Base-by-base conservation (phyloP, 345 rosid species). In the Citrus reticulata region DNA sequence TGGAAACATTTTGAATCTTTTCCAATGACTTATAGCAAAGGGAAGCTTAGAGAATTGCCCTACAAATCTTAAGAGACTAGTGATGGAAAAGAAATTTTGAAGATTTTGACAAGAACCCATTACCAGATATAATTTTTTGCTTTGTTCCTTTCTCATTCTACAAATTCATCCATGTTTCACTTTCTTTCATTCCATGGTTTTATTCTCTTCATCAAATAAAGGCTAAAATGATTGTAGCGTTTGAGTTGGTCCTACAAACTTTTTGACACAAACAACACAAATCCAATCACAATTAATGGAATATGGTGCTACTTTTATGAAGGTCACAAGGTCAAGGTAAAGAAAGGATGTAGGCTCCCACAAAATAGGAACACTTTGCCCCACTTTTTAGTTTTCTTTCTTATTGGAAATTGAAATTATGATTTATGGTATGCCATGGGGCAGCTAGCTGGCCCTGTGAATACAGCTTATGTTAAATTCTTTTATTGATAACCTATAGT, bases 1-100 rank as follows among this genome's bases (percentile, higher is more conserved):
- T 79, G 84, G 85, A 83, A 83, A 85, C 89, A 87, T 81, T 76
- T 79, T 84, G 89, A 81, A 87, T 87, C 83, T 87, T 87, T 85
- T 81, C 80, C 84, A 79, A 75, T 51, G 89, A 84, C 86, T 87
- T 79, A 73, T 20, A 80, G 83, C 75, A 84, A 84, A 83, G 80
- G 62, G 72, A 27, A 82, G 81, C 84, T 83, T 76, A 62, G 79
- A 77, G 70, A 37, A 70, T 55, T 70, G 73, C 77, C 86, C 84
- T 70, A 74, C 86, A 87, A 80, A 87, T 87, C 87, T 65, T 55
- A 72, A 57, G 30, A 74, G 70, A 82, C 68, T 66, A 16, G 68
- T 70, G 81, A 79, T 37, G 55, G 79, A 79, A 66, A 77, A 70
- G 86, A 79, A 79, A 83, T 69, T 70, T 71, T 71, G 72, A 68